These are phyloP conservation scores for Termitomyces sp. DNA, from an alignment of 768 basidiomycete genomes.

Conservation along the genomic window DNA sequence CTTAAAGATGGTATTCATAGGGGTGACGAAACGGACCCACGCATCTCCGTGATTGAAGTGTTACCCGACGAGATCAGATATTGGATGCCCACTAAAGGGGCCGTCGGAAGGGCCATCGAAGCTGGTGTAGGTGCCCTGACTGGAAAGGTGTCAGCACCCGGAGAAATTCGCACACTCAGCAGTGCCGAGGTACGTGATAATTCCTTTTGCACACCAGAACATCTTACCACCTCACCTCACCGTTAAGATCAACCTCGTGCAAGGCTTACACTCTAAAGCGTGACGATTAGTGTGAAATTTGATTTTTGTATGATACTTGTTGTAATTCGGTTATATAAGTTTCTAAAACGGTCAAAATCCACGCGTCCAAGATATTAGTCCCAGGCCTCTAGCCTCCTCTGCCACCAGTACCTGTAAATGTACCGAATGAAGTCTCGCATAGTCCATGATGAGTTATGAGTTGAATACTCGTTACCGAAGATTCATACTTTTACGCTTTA, in stretches of 20 bases:
- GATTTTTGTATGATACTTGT: background rate
- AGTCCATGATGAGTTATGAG: no score
- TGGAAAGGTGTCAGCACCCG: constrained; percentile 62
- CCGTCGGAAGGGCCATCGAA: constrained; percentile 53
- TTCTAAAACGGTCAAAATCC: no score
- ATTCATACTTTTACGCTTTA: constrained; percentile 12
- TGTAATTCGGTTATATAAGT: no score
- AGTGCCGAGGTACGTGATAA: constrained; percentile 63
- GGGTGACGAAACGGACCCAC: constrained; percentile 75
- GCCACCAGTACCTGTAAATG: no score
- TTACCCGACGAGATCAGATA: constrained; percentile 78
- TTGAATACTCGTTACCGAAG: background rate
- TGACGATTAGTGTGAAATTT: background rate
- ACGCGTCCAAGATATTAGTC: no score
- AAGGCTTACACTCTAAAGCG: constrained; percentile 27
- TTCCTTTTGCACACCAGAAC: no score
- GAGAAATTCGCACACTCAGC: constrained; percentile 72
- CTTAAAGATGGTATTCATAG: constrained; percentile 80
- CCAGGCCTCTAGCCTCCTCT: no score
- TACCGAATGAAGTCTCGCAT: no score
- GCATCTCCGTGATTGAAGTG: constrained; percentile 75
- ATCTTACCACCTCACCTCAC: background rate
- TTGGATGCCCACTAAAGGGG: constrained; percentile 63
- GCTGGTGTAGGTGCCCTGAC: constrained; percentile 52
- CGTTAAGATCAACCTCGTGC: constrained; percentile 37